Evolutionary conservation across 768 basidiomycete genomes (phyloP).

Genomic region (Gloeostereum incarnatum): DNA sequence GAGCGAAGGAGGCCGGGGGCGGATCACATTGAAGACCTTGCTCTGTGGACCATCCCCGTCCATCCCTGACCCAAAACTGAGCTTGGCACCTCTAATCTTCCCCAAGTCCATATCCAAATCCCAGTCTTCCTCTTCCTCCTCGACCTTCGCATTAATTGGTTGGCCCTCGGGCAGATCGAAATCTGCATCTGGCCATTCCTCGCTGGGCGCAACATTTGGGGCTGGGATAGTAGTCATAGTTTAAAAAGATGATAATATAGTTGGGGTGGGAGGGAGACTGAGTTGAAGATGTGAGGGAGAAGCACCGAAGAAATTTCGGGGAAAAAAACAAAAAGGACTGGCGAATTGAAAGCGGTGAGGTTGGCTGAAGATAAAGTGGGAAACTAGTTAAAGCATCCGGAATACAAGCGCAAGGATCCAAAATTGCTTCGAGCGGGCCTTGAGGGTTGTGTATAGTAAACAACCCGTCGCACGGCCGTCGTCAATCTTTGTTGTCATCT

Average conservation of each 20-base stretch:
- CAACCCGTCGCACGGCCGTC: not conserved
- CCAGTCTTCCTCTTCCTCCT: conserved; percentile 67
- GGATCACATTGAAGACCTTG: conserved; percentile 55
- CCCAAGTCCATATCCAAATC: conserved; percentile 69
- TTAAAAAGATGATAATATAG: conserved; percentile 13
- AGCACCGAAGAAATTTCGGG: conserved; percentile 11
- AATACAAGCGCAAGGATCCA: too few species aligned
- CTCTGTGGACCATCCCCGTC: conserved; percentile 28
- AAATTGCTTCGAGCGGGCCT: too few species aligned
- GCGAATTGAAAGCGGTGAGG: conserved; percentile 5
- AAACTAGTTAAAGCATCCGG: too few species aligned
- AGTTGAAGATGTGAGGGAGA: conserved; percentile 14
- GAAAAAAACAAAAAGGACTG: conserved; percentile 14
- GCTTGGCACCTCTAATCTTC: conserved; percentile 43
- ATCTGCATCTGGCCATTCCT: conserved; percentile 85
- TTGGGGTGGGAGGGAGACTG: conserved; percentile 6
- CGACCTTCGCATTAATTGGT: conserved; percentile 51
- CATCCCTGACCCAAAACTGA: conserved; percentile 13
- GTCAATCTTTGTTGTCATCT: conserved; percentile 9
- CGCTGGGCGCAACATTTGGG: conserved; percentile 45
- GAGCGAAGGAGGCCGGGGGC: conserved; percentile 38
- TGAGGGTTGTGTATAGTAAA: not conserved
- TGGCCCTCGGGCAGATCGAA: conserved; percentile 78
- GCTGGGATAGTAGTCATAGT: conserved; percentile 53
- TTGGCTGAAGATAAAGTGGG: conserved; percentile 2